Evolutionary conservation across 495 filamentous ascomycete species (phyloP).

Genomic region (Aspergillus cristatus): DNA sequence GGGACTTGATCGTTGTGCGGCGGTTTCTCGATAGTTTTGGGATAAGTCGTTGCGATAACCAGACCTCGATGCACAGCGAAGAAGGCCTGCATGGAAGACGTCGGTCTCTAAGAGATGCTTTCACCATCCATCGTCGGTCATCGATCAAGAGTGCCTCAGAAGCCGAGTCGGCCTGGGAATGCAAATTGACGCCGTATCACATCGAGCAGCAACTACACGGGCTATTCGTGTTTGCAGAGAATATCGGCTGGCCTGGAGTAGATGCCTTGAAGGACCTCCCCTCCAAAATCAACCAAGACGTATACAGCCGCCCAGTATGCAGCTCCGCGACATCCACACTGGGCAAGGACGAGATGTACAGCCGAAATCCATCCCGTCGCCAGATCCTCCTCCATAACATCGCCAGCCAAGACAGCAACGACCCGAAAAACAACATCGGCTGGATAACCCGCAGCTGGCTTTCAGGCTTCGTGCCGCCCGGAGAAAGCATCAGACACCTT

Average conservation of each 20-base stretch:
- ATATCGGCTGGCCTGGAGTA: conserved; percentile 41
- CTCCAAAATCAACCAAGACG: conserved; percentile 5
- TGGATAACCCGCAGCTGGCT: conserved; percentile 78
- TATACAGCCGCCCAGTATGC: conserved; percentile 3
- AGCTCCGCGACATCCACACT: neutral
- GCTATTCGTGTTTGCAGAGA: conserved; percentile 40
- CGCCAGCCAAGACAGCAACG: conserved; percentile 4
- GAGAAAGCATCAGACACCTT: conserved; percentile 62
- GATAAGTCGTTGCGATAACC: conserved; percentile 8
- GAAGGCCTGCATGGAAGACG: too few species aligned
- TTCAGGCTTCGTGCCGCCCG: conserved; percentile 70
- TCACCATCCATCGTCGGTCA: conserved; percentile 6
- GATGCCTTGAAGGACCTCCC: conserved; percentile 20
- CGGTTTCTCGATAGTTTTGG: conserved; percentile 68
- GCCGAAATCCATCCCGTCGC: conserved; percentile 18
- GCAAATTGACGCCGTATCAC: conserved; percentile 28
- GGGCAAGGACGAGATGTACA: conserved; percentile 23
- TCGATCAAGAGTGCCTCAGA: conserved; percentile 2
- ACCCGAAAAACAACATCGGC: conserved; percentile 32
- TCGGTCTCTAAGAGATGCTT: too few species aligned
- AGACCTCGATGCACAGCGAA: too few species aligned
- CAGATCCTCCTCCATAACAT: conserved; percentile 18
- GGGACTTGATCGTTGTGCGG: conserved; percentile 69
- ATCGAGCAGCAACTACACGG: conserved; percentile 40
- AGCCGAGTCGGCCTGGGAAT: conserved; percentile 27